Percentiles rank a stretch among this genome's conserved stretches.
Conservation (phyloP, 192 early-diverging fungal species). For the Paraglomus brasilianum region DNA sequence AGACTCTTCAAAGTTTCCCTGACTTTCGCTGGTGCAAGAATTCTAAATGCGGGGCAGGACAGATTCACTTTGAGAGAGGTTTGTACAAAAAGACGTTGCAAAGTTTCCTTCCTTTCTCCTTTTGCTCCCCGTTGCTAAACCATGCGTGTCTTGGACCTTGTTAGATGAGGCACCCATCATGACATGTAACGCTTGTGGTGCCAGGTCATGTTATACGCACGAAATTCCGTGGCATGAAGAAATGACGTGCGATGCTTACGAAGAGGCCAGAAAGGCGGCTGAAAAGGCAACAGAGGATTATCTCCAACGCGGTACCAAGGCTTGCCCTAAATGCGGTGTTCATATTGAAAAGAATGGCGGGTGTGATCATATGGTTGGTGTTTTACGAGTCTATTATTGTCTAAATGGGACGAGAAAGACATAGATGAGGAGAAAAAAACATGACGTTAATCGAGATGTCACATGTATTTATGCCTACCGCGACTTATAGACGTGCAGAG, state of each 20-base stretch:
- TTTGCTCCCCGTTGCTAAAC: no score
- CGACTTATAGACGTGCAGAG: not conserved
- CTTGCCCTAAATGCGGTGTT: conserved; percentile 16
- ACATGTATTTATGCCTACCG: no score
- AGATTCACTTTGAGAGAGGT: conserved; percentile 13
- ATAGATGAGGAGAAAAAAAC: no score
- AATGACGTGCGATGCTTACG: conserved; percentile 10
- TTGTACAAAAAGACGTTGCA: not conserved
- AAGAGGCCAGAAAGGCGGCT: not conserved
- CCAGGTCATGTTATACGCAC: conserved; percentile 18
- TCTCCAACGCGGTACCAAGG: not conserved
- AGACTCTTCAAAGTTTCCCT: not conserved
- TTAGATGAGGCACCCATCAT: conserved; percentile 17
- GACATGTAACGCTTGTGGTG: conserved; percentile 15
- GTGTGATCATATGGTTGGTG: conserved; percentile 25
- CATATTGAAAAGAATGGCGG: conserved; percentile 22
- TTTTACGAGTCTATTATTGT: no score
- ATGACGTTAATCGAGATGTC: no score
- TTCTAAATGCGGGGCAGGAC: conserved; percentile 3
- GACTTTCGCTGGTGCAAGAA: conserved; percentile 15
- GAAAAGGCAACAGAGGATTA: not conserved
- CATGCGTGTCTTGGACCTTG: not conserved
- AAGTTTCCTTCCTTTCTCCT: not conserved
- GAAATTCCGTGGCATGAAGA: conserved; percentile 14
- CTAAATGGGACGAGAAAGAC: no score